Base-by-base conservation (phyloP, 1,284 basidiomycete genomes). In the Melampsora abietis-canadensis region DNA sequence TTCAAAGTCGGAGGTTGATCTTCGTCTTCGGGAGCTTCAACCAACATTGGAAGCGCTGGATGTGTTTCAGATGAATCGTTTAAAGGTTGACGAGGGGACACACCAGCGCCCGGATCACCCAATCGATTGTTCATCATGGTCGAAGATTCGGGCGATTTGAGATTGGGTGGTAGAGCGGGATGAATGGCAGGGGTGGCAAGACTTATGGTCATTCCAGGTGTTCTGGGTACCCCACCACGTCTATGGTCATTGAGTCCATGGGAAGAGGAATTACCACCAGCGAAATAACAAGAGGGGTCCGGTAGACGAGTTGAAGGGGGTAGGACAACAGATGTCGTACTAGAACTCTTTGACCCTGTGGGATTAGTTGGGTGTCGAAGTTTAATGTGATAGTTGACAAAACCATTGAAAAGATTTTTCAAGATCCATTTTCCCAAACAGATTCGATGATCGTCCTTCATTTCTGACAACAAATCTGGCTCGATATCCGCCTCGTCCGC, bases 171-270 rank as follows among this genome's bases (percentile, higher is more conserved):
- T 5, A 85, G 80, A 1, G 81, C 79, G 0, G 88, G 88, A 17
- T 87, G 83, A 17, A 88, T 81, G 1, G 90, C 90, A 0, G 89
- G 90, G 2, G 86, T 82, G 64, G 90, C 85, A 79, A 89, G 85
- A 0, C 87, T 85, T 2, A 89, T 86, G 37, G 85, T 84, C 73
- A 88, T 83, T 7, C 67, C 83, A 0, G 81, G 81, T 30, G 83
- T 82, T 0, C 37, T 62, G 4, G 69, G 47, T 27, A 62, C 60
- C 51, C 47, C 48, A 17, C 21, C 24, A 30, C 40, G 46, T 8
- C 37, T 47, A 12, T 46, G 15, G 14, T 37, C 54, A 30, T 30
- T 30, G 15, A 8, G 1, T 62, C 14, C 37, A 65, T 57, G 19
- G 48, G 34, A 46, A 21, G 27, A 40, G 17, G 15, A 24, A 80